Percentiles rank a stretch among this genome's conserved stretches.
phyloP scores from a whole-genome alignment of 192 early-diverging fungal species.

The Podila epicladia region DNA sequence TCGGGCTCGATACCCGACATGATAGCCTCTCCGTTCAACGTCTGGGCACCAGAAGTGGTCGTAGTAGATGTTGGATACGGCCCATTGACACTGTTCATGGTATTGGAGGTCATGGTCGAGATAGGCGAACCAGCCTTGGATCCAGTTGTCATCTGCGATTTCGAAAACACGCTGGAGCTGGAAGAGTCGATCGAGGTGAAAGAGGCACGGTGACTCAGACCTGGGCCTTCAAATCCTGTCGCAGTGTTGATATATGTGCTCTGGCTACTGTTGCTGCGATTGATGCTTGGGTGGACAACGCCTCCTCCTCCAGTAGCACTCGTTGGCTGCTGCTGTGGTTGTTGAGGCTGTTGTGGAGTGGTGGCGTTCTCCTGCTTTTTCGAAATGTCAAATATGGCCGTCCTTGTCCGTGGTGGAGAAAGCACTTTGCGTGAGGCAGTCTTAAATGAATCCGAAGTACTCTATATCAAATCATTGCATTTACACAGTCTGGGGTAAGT shows the following conservation, averaged over 20 bases:
- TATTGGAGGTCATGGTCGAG: constrained; percentile 40
- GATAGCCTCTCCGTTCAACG: no score
- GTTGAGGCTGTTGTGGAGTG: neutral
- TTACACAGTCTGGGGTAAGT: no score
- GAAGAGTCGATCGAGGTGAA: constrained; percentile 42
- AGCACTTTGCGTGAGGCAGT: constrained; percentile 20
- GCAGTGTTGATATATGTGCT: neutral
- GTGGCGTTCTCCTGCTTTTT: constrained; percentile 9
- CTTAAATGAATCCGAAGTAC: constrained; percentile 4
- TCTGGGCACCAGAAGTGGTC: neutral
- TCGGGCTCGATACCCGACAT: neutral
- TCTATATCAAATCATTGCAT: neutral
- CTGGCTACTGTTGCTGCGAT: constrained; percentile 20
- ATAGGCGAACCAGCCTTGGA: constrained; percentile 21
- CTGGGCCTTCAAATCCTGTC: neutral
- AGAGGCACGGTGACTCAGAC: constrained; percentile 26
- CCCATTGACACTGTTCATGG: constrained; percentile 48
- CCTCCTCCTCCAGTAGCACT: neutral
- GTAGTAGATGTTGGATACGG: constrained; percentile 3
- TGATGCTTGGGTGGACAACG: neutral
- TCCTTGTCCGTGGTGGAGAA: constrained; percentile 18
- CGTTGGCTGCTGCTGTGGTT: neutral
- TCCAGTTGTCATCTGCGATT: neutral
- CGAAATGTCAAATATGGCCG: constrained; percentile 22
- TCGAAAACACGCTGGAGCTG: constrained; percentile 36